Conservation (phyloP, 768 basidiomycete genomes). For the Leccinellum luteum region DNA sequence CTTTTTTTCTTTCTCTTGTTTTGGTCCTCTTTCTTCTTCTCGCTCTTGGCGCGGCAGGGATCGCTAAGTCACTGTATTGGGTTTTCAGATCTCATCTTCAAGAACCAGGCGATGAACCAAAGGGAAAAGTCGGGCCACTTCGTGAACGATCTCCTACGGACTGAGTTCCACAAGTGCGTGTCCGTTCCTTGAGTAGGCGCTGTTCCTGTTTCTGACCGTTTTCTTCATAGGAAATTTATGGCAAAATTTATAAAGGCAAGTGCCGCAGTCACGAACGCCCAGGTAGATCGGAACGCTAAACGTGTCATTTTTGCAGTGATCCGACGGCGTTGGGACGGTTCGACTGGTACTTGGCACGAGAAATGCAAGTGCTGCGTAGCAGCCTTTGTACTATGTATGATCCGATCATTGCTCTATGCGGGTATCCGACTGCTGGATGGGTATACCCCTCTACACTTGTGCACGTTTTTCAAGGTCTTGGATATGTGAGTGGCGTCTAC, state of each 20-base stretch:
- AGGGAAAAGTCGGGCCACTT: slow-evolving; percentile 73
- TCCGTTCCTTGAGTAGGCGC: neutral
- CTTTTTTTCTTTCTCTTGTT: neutral
- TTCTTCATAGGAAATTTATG: slow-evolving; percentile 76
- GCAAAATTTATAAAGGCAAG: slow-evolving; percentile 82
- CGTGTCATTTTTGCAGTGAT: slow-evolving; percentile 5
- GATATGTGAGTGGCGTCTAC: neutral
- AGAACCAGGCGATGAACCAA: slow-evolving; percentile 86
- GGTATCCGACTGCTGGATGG: neutral
- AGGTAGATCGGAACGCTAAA: neutral
- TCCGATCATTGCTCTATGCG: neutral
- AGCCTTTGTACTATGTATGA: neutral
- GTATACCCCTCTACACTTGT: neutral
- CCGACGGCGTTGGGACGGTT: neutral
- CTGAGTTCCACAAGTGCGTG: slow-evolving; percentile 88
- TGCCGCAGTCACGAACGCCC: neutral
- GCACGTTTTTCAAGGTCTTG: neutral
- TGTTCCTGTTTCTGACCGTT: slow-evolving; percentile 10
- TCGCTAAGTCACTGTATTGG: neutral
- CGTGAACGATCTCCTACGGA: slow-evolving; percentile 92
- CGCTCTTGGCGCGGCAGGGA: neutral
- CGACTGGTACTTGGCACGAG: neutral
- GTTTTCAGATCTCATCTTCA: slow-evolving; percentile 87
- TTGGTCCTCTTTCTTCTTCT: neutral
- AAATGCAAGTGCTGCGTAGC: neutral